Evolutionary conservation across 2,329 filamentous ascomycete genomes (phyloP), one percentile per base, ranked within the genome.

Genomic region (Scedosporium dehoogii): DNA sequence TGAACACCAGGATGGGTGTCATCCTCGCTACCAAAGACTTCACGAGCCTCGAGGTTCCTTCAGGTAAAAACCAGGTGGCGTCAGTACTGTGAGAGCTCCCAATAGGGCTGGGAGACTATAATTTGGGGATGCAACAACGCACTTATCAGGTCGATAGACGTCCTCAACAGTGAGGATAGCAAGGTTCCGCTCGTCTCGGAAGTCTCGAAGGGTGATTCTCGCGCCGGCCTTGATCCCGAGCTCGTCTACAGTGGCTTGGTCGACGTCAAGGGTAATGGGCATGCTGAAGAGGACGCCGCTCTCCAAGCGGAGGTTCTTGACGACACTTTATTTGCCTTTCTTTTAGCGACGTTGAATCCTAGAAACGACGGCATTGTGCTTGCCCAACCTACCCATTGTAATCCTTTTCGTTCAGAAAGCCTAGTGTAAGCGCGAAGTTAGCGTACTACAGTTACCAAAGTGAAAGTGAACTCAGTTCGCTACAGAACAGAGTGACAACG

Each of bases 331-430:
- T 18, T 51, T 9, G 53, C 33, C 18, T 75, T 71, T 78, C 72
- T 62, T 38, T 23, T 51, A 63, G 58, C 18, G 21, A 7, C 3
- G 21, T 41, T 21, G 29, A n/a, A 27, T 27, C 23, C 14, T 23
- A 16, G 53, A 6, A 41, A 23, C 60, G 48, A 2, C 42, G 57
- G 7, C 12, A 59, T n/a, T 38, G 33, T 10, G 33, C 33, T 12
- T 38, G 33, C 33, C 56, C 64, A 60, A 64, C 83, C 68, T 84
- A 93, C 91, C 90, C 87, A 77, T 96, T 89, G 82, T 96, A 99
- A 78, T 99, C 94, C 78, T 91, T 89, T 82, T 99, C 87, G 76
- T 85, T 96, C 89, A 99, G 89, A 82, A 99, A 99, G 72, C 92
- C 91, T 96, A 70, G 61, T 69, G 55, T 65, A 59, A 14, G 53